Base-by-base conservation (phyloP, 164 flowering plant species). In the Chloranthus sessilifolius region DNA sequence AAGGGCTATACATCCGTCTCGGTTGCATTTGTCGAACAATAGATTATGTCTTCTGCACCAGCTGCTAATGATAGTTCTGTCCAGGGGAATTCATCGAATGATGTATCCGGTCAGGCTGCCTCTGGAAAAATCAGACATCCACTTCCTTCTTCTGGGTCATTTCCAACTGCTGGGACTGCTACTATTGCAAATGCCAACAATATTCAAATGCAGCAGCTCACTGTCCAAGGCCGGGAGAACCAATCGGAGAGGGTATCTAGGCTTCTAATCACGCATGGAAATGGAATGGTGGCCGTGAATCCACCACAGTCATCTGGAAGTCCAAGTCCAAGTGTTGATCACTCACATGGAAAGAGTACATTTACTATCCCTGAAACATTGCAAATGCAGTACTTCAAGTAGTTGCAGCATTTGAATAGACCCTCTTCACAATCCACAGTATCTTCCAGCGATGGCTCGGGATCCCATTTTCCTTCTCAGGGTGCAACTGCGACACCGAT, bases 21-120 rank as follows among this genome's bases (percentile, higher is more conserved):
- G 75, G 50, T 53, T 55, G 14, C 71, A 65, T n/a, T 44, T 67
- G 22, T 51, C 80, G 36, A 84, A 78, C 99, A 70, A 58, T 95
- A 75, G 62, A 78, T 62, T 34, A 21, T n/a, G 14, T 33, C 65
- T 58, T 80, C 94, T 43, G 71, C 88, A 30, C 69, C 76, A 3
- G 75, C 70, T 58, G 74, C 66, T 23, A 80, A 69, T 59, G 95
- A 79, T 33, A 80, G 55, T 52, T 82, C 99, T 53, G 78, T 74
- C 1, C 90, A 52, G 67, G 83, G 77, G 41, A 82, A 77, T 65
- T 71, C 88, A 10, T 69, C 80, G 15, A 79, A 78, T 65, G 95
- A 92, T 52, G 66, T 73, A n/a, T 77, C 95, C 59, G 85, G 82
- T 23, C 89, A 74, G 61, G 77, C 89, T 54, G 75, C 71, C 40